Percentiles rank a stretch among this genome's conserved stretches.
Conservation (phyloP, 106 monocot genomes). For the Triglochin maritima region DNA sequence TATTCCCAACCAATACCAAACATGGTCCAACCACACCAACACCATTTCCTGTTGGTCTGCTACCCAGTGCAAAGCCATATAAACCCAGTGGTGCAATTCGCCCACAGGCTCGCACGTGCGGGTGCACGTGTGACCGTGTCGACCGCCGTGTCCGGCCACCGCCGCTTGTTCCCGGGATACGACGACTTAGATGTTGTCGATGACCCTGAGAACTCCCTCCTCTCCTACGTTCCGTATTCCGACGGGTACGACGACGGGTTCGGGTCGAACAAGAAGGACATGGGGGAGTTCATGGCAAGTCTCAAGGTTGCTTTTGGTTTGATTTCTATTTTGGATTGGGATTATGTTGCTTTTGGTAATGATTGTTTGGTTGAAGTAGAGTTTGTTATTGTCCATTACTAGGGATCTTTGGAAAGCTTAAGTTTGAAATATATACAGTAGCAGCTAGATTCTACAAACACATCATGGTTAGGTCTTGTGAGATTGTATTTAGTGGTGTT, state of each 20-base stretch:
- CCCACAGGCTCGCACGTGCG: not conserved
- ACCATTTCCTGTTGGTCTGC: slow-evolving; percentile 18
- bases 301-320: not conserved
- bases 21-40: not conserved
- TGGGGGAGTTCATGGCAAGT: slow-evolving; percentile 2
- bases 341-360: no score
- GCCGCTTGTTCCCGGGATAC: slow-evolving; percentile 9
- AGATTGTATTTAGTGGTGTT: no score
- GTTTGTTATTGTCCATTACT: no score
- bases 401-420: no score
- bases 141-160: slow-evolving; percentile 13
- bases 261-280: not conserved
- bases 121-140: slow-evolving; percentile 18
- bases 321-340: no score
- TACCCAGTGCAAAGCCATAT: slow-evolving; percentile 14
- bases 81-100: slow-evolving; percentile 16
- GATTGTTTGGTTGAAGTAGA: no score
- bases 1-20: no score
- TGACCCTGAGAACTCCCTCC: slow-evolving; percentile 1
- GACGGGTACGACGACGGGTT: slow-evolving; percentile 48
- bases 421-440: no score
- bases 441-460: no score
- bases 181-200: not conserved
- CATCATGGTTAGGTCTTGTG: no score
- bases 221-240: slow-evolving; percentile 40